Conservation (phyloP, 2,329 filamentous ascomycete genomes). For the Cladosporium sp. region DNA sequence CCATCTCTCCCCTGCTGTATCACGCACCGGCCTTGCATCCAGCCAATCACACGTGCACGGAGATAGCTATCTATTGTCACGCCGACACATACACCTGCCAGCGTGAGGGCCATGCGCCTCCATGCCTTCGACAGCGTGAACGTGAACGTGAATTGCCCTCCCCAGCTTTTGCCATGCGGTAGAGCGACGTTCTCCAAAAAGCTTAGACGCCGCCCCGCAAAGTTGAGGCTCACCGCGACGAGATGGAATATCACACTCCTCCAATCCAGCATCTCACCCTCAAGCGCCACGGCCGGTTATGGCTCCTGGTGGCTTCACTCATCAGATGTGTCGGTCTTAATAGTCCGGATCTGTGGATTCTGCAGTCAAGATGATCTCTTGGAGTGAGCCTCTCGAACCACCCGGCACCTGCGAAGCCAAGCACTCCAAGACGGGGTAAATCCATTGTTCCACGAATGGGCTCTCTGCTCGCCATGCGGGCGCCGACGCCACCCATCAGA, state of each 20-base stretch:
- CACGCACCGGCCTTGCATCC: too few relatives aligned
- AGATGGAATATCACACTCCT: conserved; percentile 10
- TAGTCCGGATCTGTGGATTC: not conserved
- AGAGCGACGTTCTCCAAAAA: not conserved
- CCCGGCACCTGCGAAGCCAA: conserved; percentile 1
- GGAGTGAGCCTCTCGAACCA: conserved; percentile 3
- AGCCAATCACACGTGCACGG: too few relatives aligned
- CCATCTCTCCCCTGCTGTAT: too few relatives aligned
- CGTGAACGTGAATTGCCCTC: too few relatives aligned
- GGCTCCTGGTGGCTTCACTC: not conserved
- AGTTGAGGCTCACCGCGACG: conserved; percentile 3
- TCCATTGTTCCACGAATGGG: conserved; percentile 9
- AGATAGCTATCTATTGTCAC: too few relatives aligned
- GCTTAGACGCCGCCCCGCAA: conserved; percentile 5
- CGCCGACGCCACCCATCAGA: conserved; percentile 3
- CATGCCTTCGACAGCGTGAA: too few relatives aligned
- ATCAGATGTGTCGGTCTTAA: not conserved
- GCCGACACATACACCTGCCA: too few relatives aligned
- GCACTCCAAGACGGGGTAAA: conserved; percentile 7
- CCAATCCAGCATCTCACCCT: conserved; percentile 7
- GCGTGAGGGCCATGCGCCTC: too few relatives aligned
- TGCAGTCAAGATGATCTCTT: conserved; percentile 2
- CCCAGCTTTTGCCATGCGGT: too few relatives aligned
- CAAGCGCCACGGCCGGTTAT: conserved; percentile 1
- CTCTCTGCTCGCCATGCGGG: not conserved